phyloP scores from a whole-genome alignment of 805 yeast species.

The Metschnikowia continentalis region DNA sequence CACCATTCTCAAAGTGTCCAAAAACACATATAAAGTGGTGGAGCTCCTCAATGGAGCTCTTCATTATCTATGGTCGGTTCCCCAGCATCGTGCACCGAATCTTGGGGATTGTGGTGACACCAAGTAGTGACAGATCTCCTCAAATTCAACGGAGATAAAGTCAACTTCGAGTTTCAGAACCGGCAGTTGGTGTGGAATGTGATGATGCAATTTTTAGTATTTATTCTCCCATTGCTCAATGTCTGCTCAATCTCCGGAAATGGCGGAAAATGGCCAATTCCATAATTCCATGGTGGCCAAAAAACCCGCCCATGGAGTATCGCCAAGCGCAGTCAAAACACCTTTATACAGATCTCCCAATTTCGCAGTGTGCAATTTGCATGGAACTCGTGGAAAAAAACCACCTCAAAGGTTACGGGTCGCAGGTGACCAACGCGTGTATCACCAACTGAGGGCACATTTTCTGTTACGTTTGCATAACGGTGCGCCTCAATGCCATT shows the following conservation, averaged over 20 bases:
- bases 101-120: constrained; percentile 53
- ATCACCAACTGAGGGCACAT: constrained; percentile 67
- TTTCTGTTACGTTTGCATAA: constrained; percentile 76
- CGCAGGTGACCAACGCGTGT: constrained; percentile 61
- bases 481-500: constrained; percentile 52
- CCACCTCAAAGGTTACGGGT: constrained; percentile 20
- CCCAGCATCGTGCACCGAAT: constrained; percentile 56
- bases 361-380: constrained; percentile 68
- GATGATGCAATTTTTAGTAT: constrained; percentile 74
- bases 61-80: constrained; percentile 61
- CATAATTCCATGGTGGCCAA: background rate
- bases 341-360: constrained; percentile 27
- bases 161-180: constrained; percentile 79
- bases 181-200: constrained; percentile 88
- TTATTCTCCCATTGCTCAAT: constrained; percentile 68
- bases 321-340: constrained; percentile 4
- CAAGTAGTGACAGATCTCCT: constrained; percentile 41
- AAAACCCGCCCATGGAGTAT: background rate
- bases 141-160: constrained; percentile 54
- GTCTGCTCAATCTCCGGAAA: constrained; percentile 40
- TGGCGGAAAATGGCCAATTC: constrained; percentile 20
- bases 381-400: constrained; percentile 36
- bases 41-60: constrained; percentile 53
- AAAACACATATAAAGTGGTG: constrained; percentile 40
- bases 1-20: constrained; percentile 23